Evolutionary conservation across 2,329 filamentous ascomycete species (phyloP).

Genomic region (Pezicula carpinea): DNA sequence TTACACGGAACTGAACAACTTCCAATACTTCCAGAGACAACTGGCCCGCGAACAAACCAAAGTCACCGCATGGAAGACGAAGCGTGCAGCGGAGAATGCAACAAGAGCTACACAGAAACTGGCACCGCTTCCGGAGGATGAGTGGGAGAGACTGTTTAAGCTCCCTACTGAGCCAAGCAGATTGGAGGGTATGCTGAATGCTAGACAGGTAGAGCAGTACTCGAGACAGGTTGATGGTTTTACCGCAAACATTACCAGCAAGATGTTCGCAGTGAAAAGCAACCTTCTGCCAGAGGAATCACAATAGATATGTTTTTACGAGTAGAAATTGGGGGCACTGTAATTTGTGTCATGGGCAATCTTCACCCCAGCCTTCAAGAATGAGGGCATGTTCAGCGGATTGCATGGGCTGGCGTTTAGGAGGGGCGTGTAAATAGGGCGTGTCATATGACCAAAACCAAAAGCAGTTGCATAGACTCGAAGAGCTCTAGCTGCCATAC

Average conservation of each 20-base stretch:
- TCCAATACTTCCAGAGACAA: constrained; percentile 94
- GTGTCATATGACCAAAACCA: constrained; percentile 9
- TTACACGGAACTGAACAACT: constrained; percentile 99
- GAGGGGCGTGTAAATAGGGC: constrained; percentile 13
- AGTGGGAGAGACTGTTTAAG: constrained; percentile 98
- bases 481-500: too few relatives aligned
- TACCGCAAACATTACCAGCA: constrained; percentile 82
- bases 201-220: constrained; percentile 95
- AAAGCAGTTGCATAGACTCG: too few relatives aligned
- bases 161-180: constrained; percentile 90
- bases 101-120: constrained; percentile 83
- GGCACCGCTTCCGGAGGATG: constrained; percentile 83
- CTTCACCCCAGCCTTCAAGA: not conserved
- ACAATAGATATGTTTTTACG: constrained; percentile 5
- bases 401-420: constrained; percentile 24
- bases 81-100: constrained; percentile 94
- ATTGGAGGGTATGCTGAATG: constrained; percentile 90
- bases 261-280: constrained; percentile 95
- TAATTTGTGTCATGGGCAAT: not conserved
- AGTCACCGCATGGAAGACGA: constrained; percentile 93
- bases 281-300: constrained; percentile 49
- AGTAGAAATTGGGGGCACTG: not conserved
- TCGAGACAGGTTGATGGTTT: constrained; percentile 96
- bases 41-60: constrained; percentile 91
- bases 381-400: constrained; percentile 3